phyloP scores from a whole-genome alignment of 257 asterid species.

The Plectranthus barbatus region DNA sequence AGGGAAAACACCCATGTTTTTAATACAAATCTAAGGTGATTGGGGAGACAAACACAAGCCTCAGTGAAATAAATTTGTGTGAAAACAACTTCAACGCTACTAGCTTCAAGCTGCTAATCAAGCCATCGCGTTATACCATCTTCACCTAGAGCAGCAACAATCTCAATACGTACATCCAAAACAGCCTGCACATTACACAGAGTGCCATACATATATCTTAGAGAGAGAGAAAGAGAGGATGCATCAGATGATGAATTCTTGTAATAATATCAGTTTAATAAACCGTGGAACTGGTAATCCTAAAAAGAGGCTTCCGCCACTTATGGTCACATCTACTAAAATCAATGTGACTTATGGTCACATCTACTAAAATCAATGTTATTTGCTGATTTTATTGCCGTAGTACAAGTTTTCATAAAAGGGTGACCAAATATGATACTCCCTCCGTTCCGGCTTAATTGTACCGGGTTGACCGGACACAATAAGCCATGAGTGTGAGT shows the following conservation, averaged over 20 bases:
- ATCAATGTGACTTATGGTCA: neutral
- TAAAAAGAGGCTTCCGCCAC: neutral
- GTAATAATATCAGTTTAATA: neutral
- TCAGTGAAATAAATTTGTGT: conserved; percentile 14
- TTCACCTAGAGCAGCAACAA: conserved; percentile 86
- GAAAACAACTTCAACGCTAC: neutral
- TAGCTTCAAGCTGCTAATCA: conserved; percentile 34
- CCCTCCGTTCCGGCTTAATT: too few species aligned
- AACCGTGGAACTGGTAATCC: neutral
- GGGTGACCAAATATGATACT: neutral
- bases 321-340: neutral
- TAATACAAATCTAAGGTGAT: conserved; percentile 11
- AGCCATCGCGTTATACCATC: conserved; percentile 98
- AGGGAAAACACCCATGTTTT: conserved; percentile 16
- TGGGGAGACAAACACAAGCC: conserved; percentile 17
- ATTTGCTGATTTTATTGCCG: neutral
- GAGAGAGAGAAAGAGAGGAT: neutral
- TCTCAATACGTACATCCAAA: conserved; percentile 77
- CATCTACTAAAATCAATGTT: neutral
- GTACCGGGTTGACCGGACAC: too few species aligned
- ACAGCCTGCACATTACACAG: conserved; percentile 50
- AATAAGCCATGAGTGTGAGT: too few species aligned
- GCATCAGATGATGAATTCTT: neutral
- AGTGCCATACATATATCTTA: neutral
- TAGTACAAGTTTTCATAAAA: neutral